Percentiles rank a stretch among this genome's conserved stretches.
Conservation (phyloP, 495 filamentous ascomycete genomes). For the Tuber microsphaerosporum region DNA sequence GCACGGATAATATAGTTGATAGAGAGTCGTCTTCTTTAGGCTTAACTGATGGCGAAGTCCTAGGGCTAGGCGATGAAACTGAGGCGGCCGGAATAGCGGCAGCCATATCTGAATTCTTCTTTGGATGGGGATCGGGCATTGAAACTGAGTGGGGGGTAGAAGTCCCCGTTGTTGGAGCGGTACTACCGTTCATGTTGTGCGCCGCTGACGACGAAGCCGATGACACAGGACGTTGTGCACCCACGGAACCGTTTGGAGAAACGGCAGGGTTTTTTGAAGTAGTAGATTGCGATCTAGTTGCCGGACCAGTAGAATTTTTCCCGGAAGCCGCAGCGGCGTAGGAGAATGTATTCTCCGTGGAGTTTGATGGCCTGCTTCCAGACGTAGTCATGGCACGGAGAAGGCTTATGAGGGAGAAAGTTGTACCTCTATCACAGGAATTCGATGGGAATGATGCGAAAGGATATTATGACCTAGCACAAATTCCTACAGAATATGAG, state of each 20-base stretch:
- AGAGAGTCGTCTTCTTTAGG: slow-evolving; percentile 61
- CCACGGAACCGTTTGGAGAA: slow-evolving; percentile 24
- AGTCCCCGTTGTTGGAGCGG: slow-evolving; percentile 26
- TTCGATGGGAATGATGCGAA: slow-evolving; percentile 25
- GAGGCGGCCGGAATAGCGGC: slow-evolving; percentile 48
- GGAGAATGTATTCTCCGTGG: slow-evolving; percentile 59
- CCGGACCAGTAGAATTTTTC: slow-evolving; percentile 26
- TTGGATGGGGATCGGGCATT: slow-evolving; percentile 19
- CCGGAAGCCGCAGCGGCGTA: slow-evolving; percentile 80
- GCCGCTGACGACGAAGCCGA: slow-evolving; percentile 22
- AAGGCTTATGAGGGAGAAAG: slow-evolving; percentile 17
- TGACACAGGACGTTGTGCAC: slow-evolving; percentile 34
- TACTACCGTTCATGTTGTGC: slow-evolving; percentile 35
- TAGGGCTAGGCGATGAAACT: slow-evolving; percentile 62
- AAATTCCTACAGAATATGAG: slow-evolving; percentile 26
- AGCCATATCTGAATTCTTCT: slow-evolving; percentile 40
- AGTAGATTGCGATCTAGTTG: slow-evolving; percentile 36
- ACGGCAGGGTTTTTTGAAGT: slow-evolving; percentile 21
- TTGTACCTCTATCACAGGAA: slow-evolving; percentile 21
- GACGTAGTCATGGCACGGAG: slow-evolving; percentile 37
- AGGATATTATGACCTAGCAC: slow-evolving; percentile 25
- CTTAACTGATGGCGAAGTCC: slow-evolving; percentile 58
- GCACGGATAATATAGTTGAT: slow-evolving; percentile 52
- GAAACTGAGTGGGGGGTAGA: slow-evolving; percentile 28
- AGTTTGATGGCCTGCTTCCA: slow-evolving; percentile 36